phyloP scores from a whole-genome alignment of 768 basidiomycete genomes.

The Trametes cingulata region DNA sequence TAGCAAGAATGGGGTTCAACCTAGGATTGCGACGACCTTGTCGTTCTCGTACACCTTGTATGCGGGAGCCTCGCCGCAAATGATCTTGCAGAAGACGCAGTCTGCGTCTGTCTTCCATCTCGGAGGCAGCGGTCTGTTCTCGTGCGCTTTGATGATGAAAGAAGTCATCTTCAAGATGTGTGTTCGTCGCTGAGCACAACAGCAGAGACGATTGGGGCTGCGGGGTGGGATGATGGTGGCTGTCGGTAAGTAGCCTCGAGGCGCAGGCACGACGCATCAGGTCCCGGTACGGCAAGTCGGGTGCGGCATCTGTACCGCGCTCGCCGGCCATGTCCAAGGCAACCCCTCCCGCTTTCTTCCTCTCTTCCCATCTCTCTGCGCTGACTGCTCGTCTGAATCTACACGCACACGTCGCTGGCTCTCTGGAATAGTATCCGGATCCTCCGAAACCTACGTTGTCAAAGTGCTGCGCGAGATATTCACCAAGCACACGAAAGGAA shows the following conservation, averaged over 20 bases:
- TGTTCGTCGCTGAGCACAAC: background rate
- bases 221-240: background rate
- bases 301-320: background rate
- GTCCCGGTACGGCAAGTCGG: background rate
- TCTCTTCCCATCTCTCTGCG: background rate
- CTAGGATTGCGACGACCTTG: slow-evolving; percentile 63
- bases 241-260: slow-evolving; percentile 5
- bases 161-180: slow-evolving; percentile 54
- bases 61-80: slow-evolving; percentile 49
- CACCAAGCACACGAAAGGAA: slow-evolving; percentile 13
- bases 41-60: slow-evolving; percentile 62
- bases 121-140: slow-evolving; percentile 44
- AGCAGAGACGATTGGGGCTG: background rate
- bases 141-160: slow-evolving; percentile 68
- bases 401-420: background rate
- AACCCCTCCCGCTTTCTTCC: background rate
- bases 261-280: background rate
- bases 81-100: slow-evolving; percentile 69
- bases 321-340: slow-evolving; percentile 7
- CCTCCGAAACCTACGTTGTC: background rate
- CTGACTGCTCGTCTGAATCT: background rate
- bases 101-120: slow-evolving; percentile 51
- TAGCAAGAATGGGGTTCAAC: slow-evolving; percentile 33
- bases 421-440: background rate
- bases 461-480: slow-evolving; percentile 18